These are phyloP conservation scores for Boletus insuetus DNA, from an alignment of 768 basidiomycete genomes.

Conservation along the genomic window DNA sequence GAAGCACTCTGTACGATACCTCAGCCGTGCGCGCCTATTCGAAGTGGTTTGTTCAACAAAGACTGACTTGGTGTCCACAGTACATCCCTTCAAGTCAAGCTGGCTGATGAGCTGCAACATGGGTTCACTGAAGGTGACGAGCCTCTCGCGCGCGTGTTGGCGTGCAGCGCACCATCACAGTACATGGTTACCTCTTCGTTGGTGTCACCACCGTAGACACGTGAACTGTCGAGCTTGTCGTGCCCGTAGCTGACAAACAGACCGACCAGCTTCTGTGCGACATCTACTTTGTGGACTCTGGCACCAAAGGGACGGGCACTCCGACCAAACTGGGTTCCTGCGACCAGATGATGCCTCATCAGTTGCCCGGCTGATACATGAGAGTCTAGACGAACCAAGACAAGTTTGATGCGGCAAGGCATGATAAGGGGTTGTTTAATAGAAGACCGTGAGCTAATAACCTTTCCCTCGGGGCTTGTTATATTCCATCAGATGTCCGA, in stretches of 20 bases:
- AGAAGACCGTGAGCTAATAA: neutral
- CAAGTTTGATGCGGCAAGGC: slow-evolving; percentile 6
- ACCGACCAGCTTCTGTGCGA: slow-evolving; percentile 22
- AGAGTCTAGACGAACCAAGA: slow-evolving; percentile 1
- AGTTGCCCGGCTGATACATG: neutral
- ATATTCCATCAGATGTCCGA: neutral
- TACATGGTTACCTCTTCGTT: slow-evolving; percentile 10
- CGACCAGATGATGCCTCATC: too few species aligned
- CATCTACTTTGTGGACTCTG: slow-evolving; percentile 11
- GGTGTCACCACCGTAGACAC: slow-evolving; percentile 9
- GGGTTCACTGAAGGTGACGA: too few species aligned
- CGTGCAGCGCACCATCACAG: neutral
- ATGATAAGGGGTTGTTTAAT: neutral
- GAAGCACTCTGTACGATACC: too few species aligned
- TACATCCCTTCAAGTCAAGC: slow-evolving; percentile 16
- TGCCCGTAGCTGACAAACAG: slow-evolving; percentile 13
- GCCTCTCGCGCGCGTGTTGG: too few species aligned
- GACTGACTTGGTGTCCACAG: slow-evolving; percentile 19
- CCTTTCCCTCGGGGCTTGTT: too few species aligned
- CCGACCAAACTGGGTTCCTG: slow-evolving; percentile 18
- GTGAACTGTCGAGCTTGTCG: neutral
- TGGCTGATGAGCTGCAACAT: slow-evolving; percentile 8
- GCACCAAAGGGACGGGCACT: slow-evolving; percentile 2
- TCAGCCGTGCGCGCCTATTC: too few species aligned
- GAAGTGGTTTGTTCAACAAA: too few species aligned